Percentiles rank a stretch among this genome's conserved stretches.
These are phyloP conservation scores for Colletotrichum costaricense DNA, from an alignment of 2,329 filamentous ascomycete species.

Conservation along the genomic window DNA sequence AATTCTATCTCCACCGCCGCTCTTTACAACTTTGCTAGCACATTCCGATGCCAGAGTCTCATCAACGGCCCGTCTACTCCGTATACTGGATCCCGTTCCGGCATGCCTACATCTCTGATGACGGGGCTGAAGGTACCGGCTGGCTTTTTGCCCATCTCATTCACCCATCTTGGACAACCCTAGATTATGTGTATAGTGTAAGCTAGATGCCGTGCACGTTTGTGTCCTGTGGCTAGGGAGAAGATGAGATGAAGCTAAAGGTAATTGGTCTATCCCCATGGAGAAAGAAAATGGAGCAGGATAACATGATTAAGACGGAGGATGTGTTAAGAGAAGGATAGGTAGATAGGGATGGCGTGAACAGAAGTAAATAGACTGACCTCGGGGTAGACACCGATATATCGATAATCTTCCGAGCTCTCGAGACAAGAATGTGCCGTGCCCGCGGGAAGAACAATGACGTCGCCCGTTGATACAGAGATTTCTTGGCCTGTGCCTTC, in stretches of 20 bases:
- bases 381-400: slow-evolving; percentile 39
- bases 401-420: slow-evolving; percentile 34
- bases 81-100: background rate
- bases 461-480: slow-evolving; percentile 36
- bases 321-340: background rate
- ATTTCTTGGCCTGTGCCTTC: slow-evolving; percentile 33
- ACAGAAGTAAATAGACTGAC: background rate
- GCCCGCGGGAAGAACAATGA: slow-evolving; percentile 39
- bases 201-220: background rate
- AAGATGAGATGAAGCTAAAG: background rate
- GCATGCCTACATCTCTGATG: background rate
- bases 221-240: background rate
- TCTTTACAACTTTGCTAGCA: background rate
- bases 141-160: background rate
- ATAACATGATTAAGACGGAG: background rate
- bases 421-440: slow-evolving; percentile 34
- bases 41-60: background rate
- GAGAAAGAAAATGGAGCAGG: background rate
- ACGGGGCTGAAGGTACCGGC: background rate
- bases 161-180: background rate
- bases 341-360: background rate
- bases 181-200: background rate
- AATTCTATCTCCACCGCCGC: background rate
- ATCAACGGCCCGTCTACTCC: background rate
- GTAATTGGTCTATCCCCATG: too few species aligned